A percentile compares a stretch with the other conserved stretches of the same genome.
phyloP scores from a whole-genome alignment of 495 filamentous ascomycete genomes.

The Amorphotheca resinae region DNA sequence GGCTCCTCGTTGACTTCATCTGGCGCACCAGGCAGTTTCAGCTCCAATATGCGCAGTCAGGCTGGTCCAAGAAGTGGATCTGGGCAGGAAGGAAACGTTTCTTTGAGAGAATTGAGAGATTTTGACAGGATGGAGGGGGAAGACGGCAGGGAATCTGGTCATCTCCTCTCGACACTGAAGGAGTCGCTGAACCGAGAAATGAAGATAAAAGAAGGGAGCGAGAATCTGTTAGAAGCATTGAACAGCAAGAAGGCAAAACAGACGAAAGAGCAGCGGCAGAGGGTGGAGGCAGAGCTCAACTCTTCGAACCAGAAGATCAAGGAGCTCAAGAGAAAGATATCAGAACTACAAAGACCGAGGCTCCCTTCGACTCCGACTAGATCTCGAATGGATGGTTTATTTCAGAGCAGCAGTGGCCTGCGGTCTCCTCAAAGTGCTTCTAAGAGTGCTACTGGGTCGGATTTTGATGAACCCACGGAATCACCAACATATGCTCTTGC shows the following conservation, averaged over 20 bases:
- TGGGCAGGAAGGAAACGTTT: conserved; percentile 46
- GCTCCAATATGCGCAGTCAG: conserved; percentile 72
- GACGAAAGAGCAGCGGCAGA: conserved; percentile 74
- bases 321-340: conserved; percentile 66
- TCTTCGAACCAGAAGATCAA: conserved; percentile 84
- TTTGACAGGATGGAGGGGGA: conserved; percentile 54
- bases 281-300: conserved; percentile 83
- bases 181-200: conserved; percentile 84
- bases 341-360: conserved; percentile 50
- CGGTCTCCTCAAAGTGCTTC: conserved; percentile 53
- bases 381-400: conserved; percentile 53
- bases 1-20: conserved; percentile 54
- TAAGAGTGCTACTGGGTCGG: conserved; percentile 37
- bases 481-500: conserved; percentile 83
- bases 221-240: conserved; percentile 91
- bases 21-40: conserved; percentile 81
- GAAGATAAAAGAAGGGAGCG: conserved; percentile 94
- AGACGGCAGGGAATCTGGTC: conserved; percentile 49
- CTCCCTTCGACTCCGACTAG: conserved; percentile 60
- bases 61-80: conserved; percentile 52
- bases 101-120: conserved; percentile 24
- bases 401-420: conserved; percentile 45
- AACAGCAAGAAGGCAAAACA: conserved; percentile 94
- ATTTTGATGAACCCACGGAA: conserved; percentile 51
- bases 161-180: conserved; percentile 52